These are phyloP conservation scores for Ophiosphaerella korrae DNA, from an alignment of 2,329 filamentous ascomycete species.

Conservation along the genomic window DNA sequence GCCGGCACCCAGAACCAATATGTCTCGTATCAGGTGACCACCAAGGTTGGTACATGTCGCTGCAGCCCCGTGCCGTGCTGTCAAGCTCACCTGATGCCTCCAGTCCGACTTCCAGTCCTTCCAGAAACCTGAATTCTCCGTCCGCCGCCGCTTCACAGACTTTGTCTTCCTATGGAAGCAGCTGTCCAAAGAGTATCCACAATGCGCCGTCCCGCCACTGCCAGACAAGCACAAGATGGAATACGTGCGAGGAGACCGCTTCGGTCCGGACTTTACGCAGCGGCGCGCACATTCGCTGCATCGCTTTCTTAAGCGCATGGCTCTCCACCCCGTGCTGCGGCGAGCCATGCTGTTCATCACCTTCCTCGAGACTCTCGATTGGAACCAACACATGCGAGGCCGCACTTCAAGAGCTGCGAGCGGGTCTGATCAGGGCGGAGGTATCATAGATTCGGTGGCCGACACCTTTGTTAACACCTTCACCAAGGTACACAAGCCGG, in stretches of 20 bases:
- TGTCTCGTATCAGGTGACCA: conserved; percentile 93
- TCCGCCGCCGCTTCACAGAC: conserved; percentile 93
- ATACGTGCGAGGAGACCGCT: conserved; percentile 94
- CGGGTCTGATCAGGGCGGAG: conserved; percentile 52
- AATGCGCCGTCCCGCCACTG: conserved; percentile 89
- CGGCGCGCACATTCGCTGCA: conserved; percentile 88
- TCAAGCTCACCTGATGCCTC: conserved; percentile 11
- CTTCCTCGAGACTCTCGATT: conserved; percentile 91
- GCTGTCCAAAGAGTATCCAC: conserved; percentile 83
- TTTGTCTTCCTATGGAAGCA: conserved; percentile 97
- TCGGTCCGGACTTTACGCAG: conserved; percentile 88
- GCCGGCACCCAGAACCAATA: conserved; percentile 96
- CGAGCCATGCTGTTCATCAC: conserved; percentile 80
- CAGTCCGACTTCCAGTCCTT: conserved; percentile 95
- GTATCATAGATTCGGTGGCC: conserved; percentile 92
- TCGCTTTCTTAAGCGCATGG: conserved; percentile 84
- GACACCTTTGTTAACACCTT: conserved; percentile 98
- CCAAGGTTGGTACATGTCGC: conserved; percentile 64
- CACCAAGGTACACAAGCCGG: conserved; percentile 92
- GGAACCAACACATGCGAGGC: conserved; percentile 93
- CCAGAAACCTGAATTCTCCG: conserved; percentile 75
- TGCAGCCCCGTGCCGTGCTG: conserved; percentile 1
- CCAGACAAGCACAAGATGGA: conserved; percentile 99
- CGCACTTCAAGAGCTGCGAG: conserved; percentile 69
- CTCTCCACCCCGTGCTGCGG: conserved; percentile 86